Evolutionary conservation across 176 grass and related monocot species (phyloP).

Genomic region (Poa annua): DNA sequence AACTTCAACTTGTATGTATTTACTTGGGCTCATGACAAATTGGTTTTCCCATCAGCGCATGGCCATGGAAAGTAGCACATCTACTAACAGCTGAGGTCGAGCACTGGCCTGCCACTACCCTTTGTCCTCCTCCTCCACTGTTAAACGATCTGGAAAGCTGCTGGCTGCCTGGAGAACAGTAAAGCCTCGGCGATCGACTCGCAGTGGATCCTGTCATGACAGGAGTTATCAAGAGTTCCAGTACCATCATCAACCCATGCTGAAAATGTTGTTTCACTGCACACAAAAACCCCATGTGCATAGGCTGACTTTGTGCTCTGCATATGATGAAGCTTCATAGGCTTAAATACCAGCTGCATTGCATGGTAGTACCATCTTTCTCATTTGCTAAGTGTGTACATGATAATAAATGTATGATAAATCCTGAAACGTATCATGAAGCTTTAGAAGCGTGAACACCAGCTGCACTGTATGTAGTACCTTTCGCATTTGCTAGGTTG

Average conservation of each 20-base stretch:
- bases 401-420: conserved; percentile 23
- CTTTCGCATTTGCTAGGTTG: conserved; percentile 17
- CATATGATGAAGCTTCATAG: conserved; percentile 23
- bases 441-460: background rate
- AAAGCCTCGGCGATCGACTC: conserved; percentile 28
- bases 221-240: background rate
- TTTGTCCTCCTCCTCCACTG: background rate
- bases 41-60: background rate
- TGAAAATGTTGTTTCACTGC: conserved; percentile 2
- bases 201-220: conserved; percentile 30
- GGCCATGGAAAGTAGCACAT: conserved; percentile 26
- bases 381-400: conserved; percentile 14
- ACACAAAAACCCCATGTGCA: conserved; percentile 36
- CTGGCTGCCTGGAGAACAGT: conserved; percentile 8
- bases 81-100: conserved; percentile 12
- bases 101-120: conserved; percentile 15
- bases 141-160: conserved; percentile 39
- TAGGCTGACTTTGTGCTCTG: conserved; percentile 20
- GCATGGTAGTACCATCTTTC: background rate
- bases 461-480: background rate
- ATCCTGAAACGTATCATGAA: background rate
- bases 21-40: background rate
- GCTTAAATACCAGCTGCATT: background rate
- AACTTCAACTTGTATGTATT: background rate
- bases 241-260: conserved; percentile 14